Conservation (phyloP, 495 filamentous ascomycete genomes). For the Podospora pseudoanserina region DNA sequence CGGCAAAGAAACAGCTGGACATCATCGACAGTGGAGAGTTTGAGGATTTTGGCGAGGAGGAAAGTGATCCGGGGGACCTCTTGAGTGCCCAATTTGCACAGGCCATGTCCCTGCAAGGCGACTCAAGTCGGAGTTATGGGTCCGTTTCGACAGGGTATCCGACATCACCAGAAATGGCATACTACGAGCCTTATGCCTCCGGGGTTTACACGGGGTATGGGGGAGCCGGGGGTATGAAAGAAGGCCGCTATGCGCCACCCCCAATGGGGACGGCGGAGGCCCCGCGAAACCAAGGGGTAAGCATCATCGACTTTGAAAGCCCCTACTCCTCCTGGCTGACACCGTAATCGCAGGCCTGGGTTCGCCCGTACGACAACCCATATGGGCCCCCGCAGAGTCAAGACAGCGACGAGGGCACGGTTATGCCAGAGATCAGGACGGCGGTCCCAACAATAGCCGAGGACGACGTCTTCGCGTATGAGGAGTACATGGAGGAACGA, state of each 20-base stretch:
- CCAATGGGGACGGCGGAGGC: constrained; percentile 2
- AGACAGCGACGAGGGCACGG: constrained; percentile 8
- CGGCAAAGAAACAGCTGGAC: constrained; percentile 21
- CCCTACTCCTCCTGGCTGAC: neutral
- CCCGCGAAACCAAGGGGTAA: constrained; percentile 19
- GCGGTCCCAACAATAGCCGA: neutral
- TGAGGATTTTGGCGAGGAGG: neutral
- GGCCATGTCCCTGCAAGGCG: constrained; percentile 12
- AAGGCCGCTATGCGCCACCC: constrained; percentile 9
- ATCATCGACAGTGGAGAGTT: constrained; percentile 13
- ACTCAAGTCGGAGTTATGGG: constrained; percentile 6
- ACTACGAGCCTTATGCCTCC: constrained; percentile 28
- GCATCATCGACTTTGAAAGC: neutral
- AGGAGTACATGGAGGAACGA: constrained; percentile 7
- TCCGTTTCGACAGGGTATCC: constrained; percentile 10
- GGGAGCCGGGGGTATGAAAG: constrained; percentile 14
- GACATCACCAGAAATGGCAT: constrained; percentile 21
- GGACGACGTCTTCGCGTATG: neutral
- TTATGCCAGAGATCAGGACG: neutral
- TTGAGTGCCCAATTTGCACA: constrained; percentile 12
- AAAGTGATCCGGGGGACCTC: neutral
- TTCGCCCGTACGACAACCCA: constrained; percentile 11
- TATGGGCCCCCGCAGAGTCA: constrained; percentile 15
- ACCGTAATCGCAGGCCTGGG: constrained; percentile 13
- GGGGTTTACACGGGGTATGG: neutral